Evolutionary conservation across 495 filamentous ascomycete species (phyloP), one percentile per base, ranked within the genome.

Genomic region (Immersiella caudata): DNA sequence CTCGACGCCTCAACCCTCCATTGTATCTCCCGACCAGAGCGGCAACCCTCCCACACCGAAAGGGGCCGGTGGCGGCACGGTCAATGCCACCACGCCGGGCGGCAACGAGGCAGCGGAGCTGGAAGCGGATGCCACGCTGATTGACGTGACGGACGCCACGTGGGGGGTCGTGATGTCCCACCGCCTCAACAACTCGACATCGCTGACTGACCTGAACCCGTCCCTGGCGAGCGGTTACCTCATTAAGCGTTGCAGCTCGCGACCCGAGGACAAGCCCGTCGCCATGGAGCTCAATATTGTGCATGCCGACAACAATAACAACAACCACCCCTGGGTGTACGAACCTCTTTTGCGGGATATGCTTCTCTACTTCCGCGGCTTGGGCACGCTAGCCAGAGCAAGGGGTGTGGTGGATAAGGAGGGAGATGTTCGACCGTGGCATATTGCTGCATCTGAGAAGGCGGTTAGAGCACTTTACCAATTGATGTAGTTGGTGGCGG

Each of bases 381-480:
- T 98, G 65, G 88, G 86, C 0, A 87, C 88, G 27, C 80, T 97
- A 73, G 91, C 91, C 26, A 84, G 89, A 63, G 84, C 86, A 27
- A 85, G 89, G 67, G 91, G 91, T 4, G 81, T 91, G 52, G 81
- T 87, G 60, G 86, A 88, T 56, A 81, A 82, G 21, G 87, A 87
- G 56, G 78, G 75, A 25, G 88, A 89, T 65, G 84, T 89, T 0
- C 74, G 93, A 69, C 94, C 94, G 24, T 94, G 91, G 90, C 93
- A 97, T 83, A 83, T 97, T 67, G 90, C 87, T 26, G 90, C 87
- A n/a, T 93, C 89, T 33, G 83, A 90, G 70, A 89, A 89, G 76
- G 91, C 82, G 1, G 85, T 84, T 6, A 80, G 84, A 70, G 87
- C 78, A 40, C 71, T 91, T 65, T 84, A 85, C 68, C 75, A 81